A percentile compares a stretch with the other conserved stretches of the same genome.
phyloP scores from a whole-genome alignment of 2,329 filamentous ascomycete species.

The Orbilia brochopaga region DNA sequence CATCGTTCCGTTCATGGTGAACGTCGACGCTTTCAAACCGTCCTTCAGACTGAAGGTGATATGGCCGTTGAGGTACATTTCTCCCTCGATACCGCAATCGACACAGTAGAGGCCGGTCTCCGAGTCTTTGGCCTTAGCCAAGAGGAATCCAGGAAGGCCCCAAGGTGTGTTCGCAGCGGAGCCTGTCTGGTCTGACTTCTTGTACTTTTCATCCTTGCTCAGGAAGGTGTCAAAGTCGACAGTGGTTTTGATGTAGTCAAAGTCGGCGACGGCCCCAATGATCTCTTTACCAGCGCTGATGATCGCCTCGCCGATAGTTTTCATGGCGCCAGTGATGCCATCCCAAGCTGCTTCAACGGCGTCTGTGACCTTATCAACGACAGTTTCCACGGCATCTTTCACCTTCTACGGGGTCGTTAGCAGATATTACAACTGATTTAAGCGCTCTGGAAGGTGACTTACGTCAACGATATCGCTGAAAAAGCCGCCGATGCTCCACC shows the following conservation, averaged over 20 bases:
- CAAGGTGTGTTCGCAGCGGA: constrained; percentile 39
- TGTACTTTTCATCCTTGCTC: constrained; percentile 14
- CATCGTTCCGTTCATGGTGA: constrained; percentile 46
- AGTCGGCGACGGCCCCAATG: constrained; percentile 30
- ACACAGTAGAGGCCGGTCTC: constrained; percentile 39
- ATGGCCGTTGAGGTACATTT: constrained; percentile 36
- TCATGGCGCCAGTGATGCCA: constrained; percentile 25
- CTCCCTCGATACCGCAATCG: constrained; percentile 33
- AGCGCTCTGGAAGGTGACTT: neutral
- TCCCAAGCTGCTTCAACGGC: constrained; percentile 31
- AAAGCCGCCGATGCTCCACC: constrained; percentile 46
- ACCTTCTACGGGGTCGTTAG: constrained; percentile 30
- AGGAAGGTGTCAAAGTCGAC: constrained; percentile 38
- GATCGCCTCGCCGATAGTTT: constrained; percentile 24
- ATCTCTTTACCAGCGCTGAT: constrained; percentile 34
- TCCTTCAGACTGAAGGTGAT: constrained; percentile 37
- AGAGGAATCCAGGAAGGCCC: constrained; percentile 28
- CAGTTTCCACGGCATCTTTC: constrained; percentile 9
- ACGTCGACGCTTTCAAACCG: constrained; percentile 34
- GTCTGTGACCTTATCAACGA: constrained; percentile 39
- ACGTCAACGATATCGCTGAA: constrained; percentile 39
- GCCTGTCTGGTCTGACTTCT: constrained; percentile 21
- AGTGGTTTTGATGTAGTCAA: constrained; percentile 38
- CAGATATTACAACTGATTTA: neutral
- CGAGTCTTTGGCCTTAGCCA: constrained; percentile 14